Evolutionary conservation across 2,329 filamentous ascomycete genomes (phyloP), one percentile per base, ranked within the genome.

Genomic region (Pseudohalonectria lignicola): DNA sequence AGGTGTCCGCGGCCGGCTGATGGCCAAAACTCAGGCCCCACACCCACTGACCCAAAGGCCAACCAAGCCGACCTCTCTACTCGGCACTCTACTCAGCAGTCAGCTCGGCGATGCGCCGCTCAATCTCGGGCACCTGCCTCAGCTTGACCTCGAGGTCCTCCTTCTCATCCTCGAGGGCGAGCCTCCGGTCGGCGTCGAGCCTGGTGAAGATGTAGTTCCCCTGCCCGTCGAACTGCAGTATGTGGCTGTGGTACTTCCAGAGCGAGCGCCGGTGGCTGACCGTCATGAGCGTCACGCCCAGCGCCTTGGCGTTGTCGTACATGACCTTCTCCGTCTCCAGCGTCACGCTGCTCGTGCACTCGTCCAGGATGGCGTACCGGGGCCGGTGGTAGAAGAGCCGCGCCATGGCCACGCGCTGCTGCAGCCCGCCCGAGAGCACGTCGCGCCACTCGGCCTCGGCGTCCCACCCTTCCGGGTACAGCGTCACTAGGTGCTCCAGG

Each of bases 321-420:
- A 98, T 96, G 55, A 86, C 74, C 55, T 86, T 82, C 55, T 98
- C 92, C 43, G 88, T 87, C 49, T 96, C 90, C 20, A 95, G 71
- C 13, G 93, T 95, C n/a, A 98, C 86, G 37, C 79, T 86, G 40
- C 82, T 88, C 6, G 92, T 98, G 61, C 92, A 98, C 63, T 98
- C 92, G 56, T 98, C 92, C 28, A 98, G 68, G 48, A 98, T 98
- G 10, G 92, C 92, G 57, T 94, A 96, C 49, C 83, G 81, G 0
- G 90, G 90, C 9, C 78, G 72, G 61, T 96, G 90, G 61, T 96
- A 96, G 61, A 95, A 95, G 15, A 94, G 72, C 0, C 92, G 74
- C 1, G 92, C 92, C 86, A 96, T 96, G 43, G 92, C 92, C 17
- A 98, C 85, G 37, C 92, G 82, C 64, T 98, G 92, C 63, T 98